A percentile compares a stretch with the other conserved stretches of the same genome.
Evolutionary conservation across 805 yeast genomes (phyloP).

Genomic region (Yarrowia porcina): DNA sequence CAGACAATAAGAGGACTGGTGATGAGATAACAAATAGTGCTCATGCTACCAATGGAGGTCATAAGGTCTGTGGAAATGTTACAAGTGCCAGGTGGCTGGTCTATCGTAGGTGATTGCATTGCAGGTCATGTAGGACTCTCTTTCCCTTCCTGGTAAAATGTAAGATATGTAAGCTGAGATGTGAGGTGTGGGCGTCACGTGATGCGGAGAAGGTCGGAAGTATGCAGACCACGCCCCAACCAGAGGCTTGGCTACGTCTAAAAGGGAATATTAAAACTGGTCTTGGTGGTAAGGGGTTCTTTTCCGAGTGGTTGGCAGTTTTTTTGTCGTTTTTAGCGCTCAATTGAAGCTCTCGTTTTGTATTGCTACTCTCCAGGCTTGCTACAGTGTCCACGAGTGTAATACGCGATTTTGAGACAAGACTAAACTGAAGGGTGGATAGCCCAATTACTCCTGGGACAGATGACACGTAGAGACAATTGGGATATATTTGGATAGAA

Average conservation of each 20-base stretch:
- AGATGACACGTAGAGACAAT: slow-evolving; percentile 10
- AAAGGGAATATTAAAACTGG: background rate
- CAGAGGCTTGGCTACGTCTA: slow-evolving; percentile 1
- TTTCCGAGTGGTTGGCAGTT: background rate
- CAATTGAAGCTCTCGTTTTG: background rate
- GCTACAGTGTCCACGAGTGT: background rate
- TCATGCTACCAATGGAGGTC: no score
- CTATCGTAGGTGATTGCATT: no score
- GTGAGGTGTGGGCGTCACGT: background rate
- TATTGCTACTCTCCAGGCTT: background rate
- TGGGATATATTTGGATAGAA: slow-evolving; percentile 3
- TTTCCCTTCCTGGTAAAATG: no score
- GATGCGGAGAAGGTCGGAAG: slow-evolving; percentile 25
- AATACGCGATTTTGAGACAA: background rate
- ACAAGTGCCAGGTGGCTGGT: no score
- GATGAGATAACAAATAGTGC: no score
- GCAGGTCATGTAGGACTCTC: no score
- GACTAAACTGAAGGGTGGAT: no score
- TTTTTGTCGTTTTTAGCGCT: background rate
- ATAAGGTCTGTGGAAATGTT: no score
- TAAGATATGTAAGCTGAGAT: slow-evolving; percentile 20
- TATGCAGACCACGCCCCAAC: background rate
- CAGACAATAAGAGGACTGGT: no score
- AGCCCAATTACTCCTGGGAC: background rate
- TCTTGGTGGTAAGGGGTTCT: background rate